A percentile compares a stretch with the other conserved stretches of the same genome.
Evolutionary conservation across 192 early-diverging fungal species (phyloP).

Genomic region (Linnemannia hyalina): DNA sequence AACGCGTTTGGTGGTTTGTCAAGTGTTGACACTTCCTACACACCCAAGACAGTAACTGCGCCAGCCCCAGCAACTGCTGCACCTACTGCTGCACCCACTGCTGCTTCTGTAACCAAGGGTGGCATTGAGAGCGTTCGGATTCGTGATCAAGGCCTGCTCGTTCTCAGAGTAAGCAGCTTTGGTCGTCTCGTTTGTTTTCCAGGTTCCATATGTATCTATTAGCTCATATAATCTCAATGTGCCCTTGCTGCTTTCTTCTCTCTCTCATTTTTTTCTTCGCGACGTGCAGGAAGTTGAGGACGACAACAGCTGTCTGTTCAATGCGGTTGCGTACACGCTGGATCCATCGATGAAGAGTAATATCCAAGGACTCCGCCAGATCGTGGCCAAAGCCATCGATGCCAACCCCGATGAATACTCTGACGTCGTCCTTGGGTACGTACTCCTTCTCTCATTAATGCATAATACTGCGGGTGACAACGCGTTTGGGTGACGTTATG

Average conservation of each 20-base stretch:
- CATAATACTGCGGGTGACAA: background rate
- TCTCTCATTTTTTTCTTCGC: background rate
- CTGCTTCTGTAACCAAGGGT: background rate
- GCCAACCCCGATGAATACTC: conserved; percentile 68
- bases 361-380: conserved; percentile 40
- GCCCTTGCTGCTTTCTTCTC: background rate
- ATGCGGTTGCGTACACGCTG: conserved; percentile 63
- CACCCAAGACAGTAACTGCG: background rate
- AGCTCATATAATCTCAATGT: no score
- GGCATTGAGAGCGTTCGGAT: conserved; percentile 26
- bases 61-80: background rate
- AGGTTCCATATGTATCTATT: background rate
- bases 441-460: background rate
- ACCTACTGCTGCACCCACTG: background rate
- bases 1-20: conserved; percentile 26
- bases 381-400: conserved; percentile 64
- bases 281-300: conserved; percentile 68
- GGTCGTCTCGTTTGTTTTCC: background rate
- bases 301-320: conserved; percentile 82
- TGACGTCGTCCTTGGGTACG: conserved; percentile 74
- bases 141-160: conserved; percentile 43
- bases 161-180: conserved; percentile 27
- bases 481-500: background rate
- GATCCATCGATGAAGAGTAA: conserved; percentile 54
- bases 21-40: conserved; percentile 9